These are phyloP conservation scores for Solanum hybrid DNA, from an alignment of 305 asterid genomes.

Conservation along the genomic window DNA sequence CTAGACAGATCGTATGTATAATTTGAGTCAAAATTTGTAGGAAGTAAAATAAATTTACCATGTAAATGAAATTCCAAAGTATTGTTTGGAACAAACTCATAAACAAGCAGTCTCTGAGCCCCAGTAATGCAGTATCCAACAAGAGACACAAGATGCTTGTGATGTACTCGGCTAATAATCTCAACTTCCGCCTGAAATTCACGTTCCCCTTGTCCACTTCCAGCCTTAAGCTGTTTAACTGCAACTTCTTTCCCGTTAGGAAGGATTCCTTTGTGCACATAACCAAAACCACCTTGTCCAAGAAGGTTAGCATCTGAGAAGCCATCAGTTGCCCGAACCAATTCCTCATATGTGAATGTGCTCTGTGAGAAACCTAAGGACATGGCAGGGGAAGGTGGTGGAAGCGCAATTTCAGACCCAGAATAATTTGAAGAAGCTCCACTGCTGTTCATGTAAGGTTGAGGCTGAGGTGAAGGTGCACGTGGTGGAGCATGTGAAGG, in stretches of 20 bases:
- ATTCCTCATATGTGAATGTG: slow-evolving; percentile 65
- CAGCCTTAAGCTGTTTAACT: slow-evolving; percentile 75
- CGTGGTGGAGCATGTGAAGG: slow-evolving; percentile 14
- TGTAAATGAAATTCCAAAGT: slow-evolving; percentile 18
- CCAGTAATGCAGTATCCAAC: slow-evolving; percentile 19
- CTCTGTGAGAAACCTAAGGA: slow-evolving; percentile 63
- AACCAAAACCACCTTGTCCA: slow-evolving; percentile 97
- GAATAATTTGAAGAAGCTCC: slow-evolving; percentile 86
- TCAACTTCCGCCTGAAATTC: slow-evolving; percentile 94
- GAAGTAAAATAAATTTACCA: background rate
- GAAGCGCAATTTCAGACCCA: slow-evolving; percentile 44
- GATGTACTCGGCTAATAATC: slow-evolving; percentile 22
- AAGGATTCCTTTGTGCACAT: slow-evolving; percentile 76
- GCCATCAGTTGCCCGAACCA: slow-evolving; percentile 84
- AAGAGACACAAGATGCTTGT: slow-evolving; percentile 20
- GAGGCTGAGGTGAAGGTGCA: slow-evolving; percentile 35
- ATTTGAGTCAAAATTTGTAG: background rate
- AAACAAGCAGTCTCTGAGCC: slow-evolving; percentile 13
- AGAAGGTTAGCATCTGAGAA: slow-evolving; percentile 84
- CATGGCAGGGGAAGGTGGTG: slow-evolving; percentile 75
- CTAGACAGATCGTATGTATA: background rate
- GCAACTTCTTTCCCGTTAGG: slow-evolving; percentile 92
- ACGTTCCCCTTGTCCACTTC: slow-evolving; percentile 93
- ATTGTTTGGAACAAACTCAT: slow-evolving; percentile 19
- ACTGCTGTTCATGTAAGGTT: slow-evolving; percentile 52